Base-by-base conservation (phyloP, 2,329 filamentous ascomycete genomes). In the Geoglossum cookeanum region DNA sequence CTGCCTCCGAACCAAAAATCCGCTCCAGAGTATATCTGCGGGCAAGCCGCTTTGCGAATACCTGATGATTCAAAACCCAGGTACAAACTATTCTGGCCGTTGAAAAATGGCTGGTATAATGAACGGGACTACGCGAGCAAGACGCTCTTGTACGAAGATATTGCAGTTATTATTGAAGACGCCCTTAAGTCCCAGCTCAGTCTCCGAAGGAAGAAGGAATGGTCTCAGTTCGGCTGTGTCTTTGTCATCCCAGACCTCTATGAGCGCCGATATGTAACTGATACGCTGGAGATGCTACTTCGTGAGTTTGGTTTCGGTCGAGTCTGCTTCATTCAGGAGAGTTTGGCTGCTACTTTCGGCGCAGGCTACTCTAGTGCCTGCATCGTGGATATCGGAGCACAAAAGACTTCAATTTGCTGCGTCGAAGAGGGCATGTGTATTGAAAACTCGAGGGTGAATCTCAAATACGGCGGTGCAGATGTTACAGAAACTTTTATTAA, bases 191-290 rank as follows among this genome's bases (percentile, higher is more conserved):
- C 79, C n/a, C 88, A 97, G 65, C 76, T 97, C 7, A 87, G 85
- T 0, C 69, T 96, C 47, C 82, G 77, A 32, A 82, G 80, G 61
- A 85, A 85, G 64, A 85, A 84, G 64, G 83, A 91, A 55, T 94
- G 90, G 82, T 78, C 79, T 57, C 86, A 94, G 67, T 97, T 96
- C 70, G 92, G 87, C 64, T 96, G 89, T 64, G 90, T 96, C n/a
- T 88, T 97, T 65, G 83, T 98, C 61, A 94, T 98, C 52, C 92
- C 92, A 0, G 92, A 98, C 68, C 76, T 98, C 8, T 98, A 97
- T 71, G 92, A 98, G 71, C 94, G 94, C 68, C 81, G 80, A 55
- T 94, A 96, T 62, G 87, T 97, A 17, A 87, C 88, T 55, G 83
- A 85, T 66, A 74, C 94, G 8, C 75, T 98, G 47, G 84, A 90